Percentiles rank a stretch among this genome's conserved stretches.
These are phyloP conservation scores for Blastobotrys buckinghamii DNA, from an alignment of 1,139 yeast genomes.

Conservation along the genomic window DNA sequence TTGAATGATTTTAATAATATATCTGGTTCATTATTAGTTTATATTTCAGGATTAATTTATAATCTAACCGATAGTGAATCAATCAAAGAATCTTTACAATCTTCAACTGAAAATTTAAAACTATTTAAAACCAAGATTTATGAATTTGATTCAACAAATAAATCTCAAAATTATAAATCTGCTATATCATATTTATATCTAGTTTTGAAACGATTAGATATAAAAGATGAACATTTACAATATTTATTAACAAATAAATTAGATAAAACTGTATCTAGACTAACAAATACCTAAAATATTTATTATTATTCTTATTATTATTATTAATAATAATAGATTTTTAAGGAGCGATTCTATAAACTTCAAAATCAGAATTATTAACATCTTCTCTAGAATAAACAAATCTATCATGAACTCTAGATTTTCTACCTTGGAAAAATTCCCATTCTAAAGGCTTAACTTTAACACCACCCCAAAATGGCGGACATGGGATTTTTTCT, in stretches of 20 bases:
- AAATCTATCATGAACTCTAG: conserved; percentile 86
- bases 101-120: not conserved
- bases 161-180: conserved; percentile 1
- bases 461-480: conserved; percentile 92
- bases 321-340: no score
- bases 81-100: not conserved
- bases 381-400: conserved; percentile 53
- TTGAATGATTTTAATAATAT: not conserved
- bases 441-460: conserved; percentile 85
- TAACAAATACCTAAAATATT: not conserved
- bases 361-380: conserved; percentile 48
- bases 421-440: conserved; percentile 94
- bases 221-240: not conserved
- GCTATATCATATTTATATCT: conserved; percentile 9
- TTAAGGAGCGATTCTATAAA: conserved; percentile 70
- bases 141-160: no score
- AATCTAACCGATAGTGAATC: conserved; percentile 8
- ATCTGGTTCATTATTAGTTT: conserved; percentile 8
- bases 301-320: not conserved
- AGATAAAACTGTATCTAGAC: conserved; percentile 7
- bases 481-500: conserved; percentile 76
- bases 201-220: conserved; percentile 2
- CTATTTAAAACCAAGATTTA: not conserved
- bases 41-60: conserved; percentile 9
- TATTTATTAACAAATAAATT: not conserved